Evolutionary conservation across 139 green algal genomes (phyloP), one percentile per base, ranked within the genome.

Genomic region (Picochlorum sp.): DNA sequence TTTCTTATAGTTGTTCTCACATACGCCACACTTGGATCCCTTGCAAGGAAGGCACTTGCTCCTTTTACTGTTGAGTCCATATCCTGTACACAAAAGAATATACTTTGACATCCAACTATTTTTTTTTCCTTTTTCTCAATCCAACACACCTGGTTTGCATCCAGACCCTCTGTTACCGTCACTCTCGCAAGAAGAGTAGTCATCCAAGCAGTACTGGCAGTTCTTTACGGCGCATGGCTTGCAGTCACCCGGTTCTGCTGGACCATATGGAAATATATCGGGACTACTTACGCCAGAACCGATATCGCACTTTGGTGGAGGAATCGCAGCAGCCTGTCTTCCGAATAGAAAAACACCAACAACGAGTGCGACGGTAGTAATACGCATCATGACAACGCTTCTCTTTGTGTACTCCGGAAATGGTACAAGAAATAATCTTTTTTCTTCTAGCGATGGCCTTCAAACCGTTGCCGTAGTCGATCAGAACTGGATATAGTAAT

Each of bases 171-270:
- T 54, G 2, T 54, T 1, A 20, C 15, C 47, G 0, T 54, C 47
- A 54, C n/a, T 54, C 47, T 21, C 11, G 47, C 47, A 54, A 20
- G 47, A 54, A 10, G 11, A 9, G 47, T 54, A 54, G 47, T 54
- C 8, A 20, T 54, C 47, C 47, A 54, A 9, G n/a, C 47, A 54
- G n/a, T 54, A 54, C 11, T 54, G 47, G n/a, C 47, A 54, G 7
- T 54, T 54, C n/a, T 20, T 20, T 9, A 54, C 11, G 16, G 47
- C n/a, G 47, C 47, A 54, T 21, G 16, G 16, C 47, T 54, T 54
- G n/a, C 47, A 54, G n/a, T 54, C 47, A 21, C 47, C 47, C 18
- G 47, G 47, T 54, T 54, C n/a, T 20, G 47, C 47, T 54, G 11
- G 10, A 21, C 47, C 47, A 13, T 54, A 54, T 26, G 47, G 47